Evolutionary conservation across 257 asterid species (phyloP).

Genomic region (Thymus quinquecostatus): DNA sequence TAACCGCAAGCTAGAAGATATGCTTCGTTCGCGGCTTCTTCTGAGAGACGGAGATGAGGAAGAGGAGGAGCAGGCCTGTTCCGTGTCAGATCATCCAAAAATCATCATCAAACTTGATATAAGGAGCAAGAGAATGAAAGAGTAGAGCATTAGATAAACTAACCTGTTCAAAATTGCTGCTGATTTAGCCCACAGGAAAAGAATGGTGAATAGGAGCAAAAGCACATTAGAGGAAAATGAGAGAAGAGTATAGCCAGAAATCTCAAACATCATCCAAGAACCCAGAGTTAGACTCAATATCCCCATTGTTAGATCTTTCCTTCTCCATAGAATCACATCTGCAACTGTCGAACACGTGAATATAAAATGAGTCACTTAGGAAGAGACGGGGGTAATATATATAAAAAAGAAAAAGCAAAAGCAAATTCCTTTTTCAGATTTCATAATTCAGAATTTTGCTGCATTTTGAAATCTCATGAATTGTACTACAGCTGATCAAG

Average conservation of each 20-base stretch:
- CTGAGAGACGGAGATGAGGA: slow-evolving; percentile 75
- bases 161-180: slow-evolving; percentile 85
- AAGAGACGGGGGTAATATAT: too few relatives aligned
- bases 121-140: too few relatives aligned
- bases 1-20: slow-evolving; percentile 41
- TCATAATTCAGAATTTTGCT: background rate
- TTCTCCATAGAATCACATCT: slow-evolving; percentile 83
- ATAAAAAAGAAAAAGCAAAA: background rate
- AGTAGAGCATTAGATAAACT: background rate
- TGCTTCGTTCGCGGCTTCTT: slow-evolving; percentile 61
- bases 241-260: slow-evolving; percentile 70
- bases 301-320: slow-evolving; percentile 51
- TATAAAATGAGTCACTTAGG: background rate
- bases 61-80: slow-evolving; percentile 84
- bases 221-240: slow-evolving; percentile 71
- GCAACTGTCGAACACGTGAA: slow-evolving; percentile 55
- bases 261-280: slow-evolving; percentile 87
- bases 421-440: slow-evolving; percentile 22
- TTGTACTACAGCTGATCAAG: background rate
- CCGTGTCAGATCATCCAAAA: slow-evolving; percentile 6
- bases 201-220: slow-evolving; percentile 74
- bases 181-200: slow-evolving; percentile 91
- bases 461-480: background rate
- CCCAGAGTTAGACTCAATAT: slow-evolving; percentile 54
- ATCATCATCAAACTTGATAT: background rate